These are phyloP conservation scores for Martensiomyces pterosporus DNA, from an alignment of 192 early-diverging fungal species.

Conservation along the genomic window DNA sequence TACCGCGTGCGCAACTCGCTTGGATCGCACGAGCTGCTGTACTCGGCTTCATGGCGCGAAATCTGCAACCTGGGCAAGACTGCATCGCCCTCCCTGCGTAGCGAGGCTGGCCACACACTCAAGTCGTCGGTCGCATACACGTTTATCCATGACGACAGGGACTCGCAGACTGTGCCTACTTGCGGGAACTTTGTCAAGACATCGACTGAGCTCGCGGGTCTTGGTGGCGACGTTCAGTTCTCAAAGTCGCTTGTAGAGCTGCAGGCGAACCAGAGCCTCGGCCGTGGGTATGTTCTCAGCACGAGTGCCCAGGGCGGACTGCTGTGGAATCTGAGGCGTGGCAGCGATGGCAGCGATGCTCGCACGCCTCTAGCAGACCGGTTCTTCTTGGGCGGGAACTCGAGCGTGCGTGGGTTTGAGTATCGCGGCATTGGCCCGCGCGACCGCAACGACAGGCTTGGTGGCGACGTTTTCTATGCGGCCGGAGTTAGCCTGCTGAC, in stretches of 20 bases:
- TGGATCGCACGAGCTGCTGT: constrained; percentile 61
- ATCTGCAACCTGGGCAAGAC: constrained; percentile 51
- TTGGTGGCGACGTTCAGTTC: constrained; percentile 79
- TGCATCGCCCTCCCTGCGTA: constrained; percentile 58
- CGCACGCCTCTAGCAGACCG: constrained; percentile 73
- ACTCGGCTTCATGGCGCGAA: constrained; percentile 75
- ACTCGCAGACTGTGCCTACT: constrained; percentile 75
- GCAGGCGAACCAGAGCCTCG: constrained; percentile 57
- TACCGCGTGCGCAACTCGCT: constrained; percentile 1
- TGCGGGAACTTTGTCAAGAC: constrained; percentile 54
- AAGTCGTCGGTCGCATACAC: constrained; percentile 75
- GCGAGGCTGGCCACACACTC: constrained; percentile 76
- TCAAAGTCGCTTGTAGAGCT: constrained; percentile 65
- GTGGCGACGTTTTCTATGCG: constrained; percentile 83
- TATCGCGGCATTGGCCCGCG: constrained; percentile 83
- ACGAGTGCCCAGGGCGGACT: constrained; percentile 60
- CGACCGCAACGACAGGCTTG: constrained; percentile 75
- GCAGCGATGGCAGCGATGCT: constrained; percentile 13
- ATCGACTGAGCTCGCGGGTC: constrained; percentile 68
- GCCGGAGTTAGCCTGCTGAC: constrained; percentile 76
- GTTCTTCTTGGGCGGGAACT: constrained; percentile 85
- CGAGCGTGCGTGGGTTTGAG: constrained; percentile 83
- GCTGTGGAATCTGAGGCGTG: constrained; percentile 60
- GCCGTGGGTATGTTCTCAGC: constrained; percentile 51
- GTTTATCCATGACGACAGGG: constrained; percentile 66